Evolutionary conservation across 371 early-diverging fungal genomes (phyloP).

Genomic region (Zychaea mexicana): DNA sequence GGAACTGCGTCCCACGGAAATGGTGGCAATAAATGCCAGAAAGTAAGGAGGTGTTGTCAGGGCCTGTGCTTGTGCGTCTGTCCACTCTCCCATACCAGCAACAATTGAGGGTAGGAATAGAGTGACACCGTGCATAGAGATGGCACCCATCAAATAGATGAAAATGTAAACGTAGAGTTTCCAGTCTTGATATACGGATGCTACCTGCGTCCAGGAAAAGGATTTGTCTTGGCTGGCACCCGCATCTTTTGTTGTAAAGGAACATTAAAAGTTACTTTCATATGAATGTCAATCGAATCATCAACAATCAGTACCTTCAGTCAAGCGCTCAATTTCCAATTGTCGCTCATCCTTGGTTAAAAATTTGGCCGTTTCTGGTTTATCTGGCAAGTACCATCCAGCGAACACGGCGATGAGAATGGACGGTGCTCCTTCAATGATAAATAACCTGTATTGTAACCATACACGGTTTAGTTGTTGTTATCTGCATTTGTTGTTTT

Average conservation of each 20-base stretch:
- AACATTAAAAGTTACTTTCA: too few species aligned
- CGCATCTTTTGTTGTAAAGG: too few species aligned
- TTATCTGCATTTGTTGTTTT: too few species aligned
- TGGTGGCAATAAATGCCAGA: constrained; percentile 17
- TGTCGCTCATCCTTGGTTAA: constrained; percentile 54
- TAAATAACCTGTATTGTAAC: constrained; percentile 42
- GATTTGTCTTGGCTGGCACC: constrained; percentile 35
- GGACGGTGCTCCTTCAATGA: constrained; percentile 53
- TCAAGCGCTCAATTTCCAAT: constrained; percentile 45
- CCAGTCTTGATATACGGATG: constrained; percentile 41
- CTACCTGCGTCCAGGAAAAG: constrained; percentile 40
- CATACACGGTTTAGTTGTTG: not conserved
- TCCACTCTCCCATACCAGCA: constrained; percentile 36
- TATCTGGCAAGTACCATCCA: constrained; percentile 53
- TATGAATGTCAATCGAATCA: not conserved
- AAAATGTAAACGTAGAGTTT: constrained; percentile 36
- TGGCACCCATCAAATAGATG: constrained; percentile 37
- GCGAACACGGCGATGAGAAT: constrained; percentile 37
- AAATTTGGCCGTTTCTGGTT: constrained; percentile 54
- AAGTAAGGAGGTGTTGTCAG: constrained; percentile 41
- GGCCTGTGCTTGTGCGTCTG: constrained; percentile 27
- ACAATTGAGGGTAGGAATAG: constrained; percentile 42
- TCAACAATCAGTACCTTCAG: constrained; percentile 24
- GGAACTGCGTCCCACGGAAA: constrained; percentile 36
- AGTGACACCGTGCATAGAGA: constrained; percentile 38